Evolutionary conservation across 192 early-diverging fungal species (phyloP).

Genomic region (Geranomyces michiganensis): DNA sequence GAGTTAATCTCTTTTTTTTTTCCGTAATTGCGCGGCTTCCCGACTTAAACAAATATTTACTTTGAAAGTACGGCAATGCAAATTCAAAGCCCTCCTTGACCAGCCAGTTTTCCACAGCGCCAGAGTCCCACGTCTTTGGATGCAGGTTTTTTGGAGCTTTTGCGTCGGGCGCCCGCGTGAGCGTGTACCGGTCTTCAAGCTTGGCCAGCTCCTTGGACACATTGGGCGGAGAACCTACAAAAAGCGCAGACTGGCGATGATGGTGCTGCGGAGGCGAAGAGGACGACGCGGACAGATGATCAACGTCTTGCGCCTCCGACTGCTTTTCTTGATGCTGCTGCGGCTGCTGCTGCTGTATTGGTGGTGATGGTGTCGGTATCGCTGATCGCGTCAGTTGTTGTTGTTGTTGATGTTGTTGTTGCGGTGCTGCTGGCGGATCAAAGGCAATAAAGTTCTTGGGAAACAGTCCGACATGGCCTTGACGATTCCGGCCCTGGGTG

Average conservation of each 20-base stretch:
- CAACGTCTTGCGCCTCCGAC: not conserved
- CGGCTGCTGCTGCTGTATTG: not conserved
- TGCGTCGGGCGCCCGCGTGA: not conserved
- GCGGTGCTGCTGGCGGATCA: slow-evolving; percentile 6
- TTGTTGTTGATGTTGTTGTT: not conserved
- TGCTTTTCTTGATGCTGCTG: too few relatives aligned
- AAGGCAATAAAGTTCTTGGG: slow-evolving; percentile 68
- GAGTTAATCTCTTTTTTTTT: not conserved
- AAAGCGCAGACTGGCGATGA: too few relatives aligned
- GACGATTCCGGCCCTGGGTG: slow-evolving; percentile 63
- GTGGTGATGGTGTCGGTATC: too few relatives aligned
- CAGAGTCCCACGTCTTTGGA: not conserved
- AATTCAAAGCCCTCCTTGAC: slow-evolving; percentile 10
- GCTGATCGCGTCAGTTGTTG: not conserved
- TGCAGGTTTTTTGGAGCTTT: not conserved
- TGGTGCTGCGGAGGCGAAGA: not conserved
- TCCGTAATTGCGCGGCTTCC: too few relatives aligned
- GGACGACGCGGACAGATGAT: not conserved
- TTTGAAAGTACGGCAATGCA: not conserved
- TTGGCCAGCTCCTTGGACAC: not conserved
- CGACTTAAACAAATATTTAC: too few relatives aligned
- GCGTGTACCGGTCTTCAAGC: not conserved
- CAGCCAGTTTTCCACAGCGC: slow-evolving; percentile 1
- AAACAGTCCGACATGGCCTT: slow-evolving; percentile 72
- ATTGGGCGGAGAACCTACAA: not conserved